These are phyloP conservation scores for Circinella umbellata DNA, from an alignment of 371 early-diverging fungal genomes.

Conservation along the genomic window DNA sequence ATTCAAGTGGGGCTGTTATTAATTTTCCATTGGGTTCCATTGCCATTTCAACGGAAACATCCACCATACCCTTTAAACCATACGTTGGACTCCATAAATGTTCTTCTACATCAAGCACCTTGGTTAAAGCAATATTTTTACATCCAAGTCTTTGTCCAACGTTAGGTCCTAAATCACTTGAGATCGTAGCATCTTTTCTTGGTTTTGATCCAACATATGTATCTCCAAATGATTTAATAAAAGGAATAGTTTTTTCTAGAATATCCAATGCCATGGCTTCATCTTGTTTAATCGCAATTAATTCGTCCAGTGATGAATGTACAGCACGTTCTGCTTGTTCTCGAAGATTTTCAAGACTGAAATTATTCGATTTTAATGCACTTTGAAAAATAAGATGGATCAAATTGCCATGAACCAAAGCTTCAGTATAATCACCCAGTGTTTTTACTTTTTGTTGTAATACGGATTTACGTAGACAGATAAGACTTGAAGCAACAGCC, in stretches of 20 bases:
- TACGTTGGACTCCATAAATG: conserved; percentile 89
- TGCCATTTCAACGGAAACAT: conserved; percentile 69
- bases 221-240: conserved; percentile 24
- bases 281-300: conserved; percentile 69
- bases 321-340: conserved; percentile 53
- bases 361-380: conserved; percentile 58
- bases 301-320: conserved; percentile 50
- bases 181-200: conserved; percentile 24
- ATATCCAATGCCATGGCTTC: conserved; percentile 53
- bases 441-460: conserved; percentile 67
- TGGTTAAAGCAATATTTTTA: conserved; percentile 57
- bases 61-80: conserved; percentile 94
- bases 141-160: conserved; percentile 20
- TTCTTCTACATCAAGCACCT: conserved; percentile 90
- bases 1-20: conserved; percentile 80
- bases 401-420: conserved; percentile 78
- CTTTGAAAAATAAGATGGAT: conserved; percentile 84
- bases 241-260: conserved; percentile 45
- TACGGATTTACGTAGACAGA: conserved; percentile 78
- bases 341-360: conserved; percentile 53
- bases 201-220: conserved; percentile 18
- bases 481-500: conserved; percentile 72
- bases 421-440: conserved; percentile 53
- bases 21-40: conserved; percentile 35
- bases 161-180: conserved; percentile 27